Conservation (phyloP, 768 basidiomycete species). For the Chalciporus pseudorubinellus region DNA sequence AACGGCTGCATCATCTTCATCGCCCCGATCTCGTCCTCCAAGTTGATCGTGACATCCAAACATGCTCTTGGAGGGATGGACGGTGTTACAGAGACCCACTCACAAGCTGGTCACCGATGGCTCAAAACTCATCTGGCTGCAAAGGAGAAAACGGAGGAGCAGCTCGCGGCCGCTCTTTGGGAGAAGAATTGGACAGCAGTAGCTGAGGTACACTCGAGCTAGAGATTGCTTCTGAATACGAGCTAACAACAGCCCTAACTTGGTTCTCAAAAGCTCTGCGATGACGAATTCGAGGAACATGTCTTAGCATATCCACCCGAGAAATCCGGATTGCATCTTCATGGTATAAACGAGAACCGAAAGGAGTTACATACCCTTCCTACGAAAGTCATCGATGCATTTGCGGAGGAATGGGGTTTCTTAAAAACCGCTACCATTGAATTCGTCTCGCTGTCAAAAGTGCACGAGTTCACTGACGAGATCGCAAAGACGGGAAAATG, state of each 20-base stretch:
- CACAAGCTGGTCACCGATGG: constrained; percentile 84
- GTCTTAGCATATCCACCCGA: constrained; percentile 82
- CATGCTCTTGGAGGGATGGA: constrained; percentile 73
- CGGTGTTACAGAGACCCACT: constrained; percentile 57
- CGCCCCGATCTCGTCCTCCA: constrained; percentile 70
- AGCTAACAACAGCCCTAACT: background rate
- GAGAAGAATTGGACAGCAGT: constrained; percentile 85
- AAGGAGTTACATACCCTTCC: constrained; percentile 70
- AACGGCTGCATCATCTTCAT: constrained; percentile 98
- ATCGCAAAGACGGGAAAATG: constrained; percentile 69
- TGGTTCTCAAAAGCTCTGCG: constrained; percentile 64
- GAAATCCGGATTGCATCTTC: constrained; percentile 86
- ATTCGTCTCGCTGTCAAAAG: constrained; percentile 60
- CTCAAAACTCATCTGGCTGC: constrained; percentile 40
- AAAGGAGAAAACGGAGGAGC: constrained; percentile 63
- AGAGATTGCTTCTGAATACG: background rate
- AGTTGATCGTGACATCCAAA: constrained; percentile 87
- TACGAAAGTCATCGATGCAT: constrained; percentile 63
- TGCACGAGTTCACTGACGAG: constrained; percentile 68
- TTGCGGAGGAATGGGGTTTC: constrained; percentile 91
- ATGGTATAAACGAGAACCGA: constrained; percentile 79
- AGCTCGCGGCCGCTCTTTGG: constrained; percentile 76
- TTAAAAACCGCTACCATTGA: constrained; percentile 60
- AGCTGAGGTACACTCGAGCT: constrained; percentile 50
- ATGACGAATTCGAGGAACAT: constrained; percentile 96